Percentiles rank a stretch among this genome's conserved stretches.
Conservation (phyloP, 2,329 filamentous ascomycete species). For the Aciculosporium take region DNA sequence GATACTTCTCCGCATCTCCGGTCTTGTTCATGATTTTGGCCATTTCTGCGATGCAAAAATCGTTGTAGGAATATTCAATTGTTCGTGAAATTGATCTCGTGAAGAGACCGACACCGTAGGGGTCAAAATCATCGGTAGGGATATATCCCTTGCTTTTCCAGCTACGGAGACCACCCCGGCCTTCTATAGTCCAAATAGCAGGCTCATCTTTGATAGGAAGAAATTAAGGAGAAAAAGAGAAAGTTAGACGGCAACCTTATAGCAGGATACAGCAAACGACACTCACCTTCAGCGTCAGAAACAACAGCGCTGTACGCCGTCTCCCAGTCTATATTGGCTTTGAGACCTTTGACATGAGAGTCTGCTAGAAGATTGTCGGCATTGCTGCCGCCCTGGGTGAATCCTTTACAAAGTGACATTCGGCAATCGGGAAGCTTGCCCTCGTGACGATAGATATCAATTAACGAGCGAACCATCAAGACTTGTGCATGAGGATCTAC, state of each 20-base stretch:
- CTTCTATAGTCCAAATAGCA: constrained; percentile 54
- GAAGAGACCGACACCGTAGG: constrained; percentile 45
- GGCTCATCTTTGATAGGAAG: too few species aligned
- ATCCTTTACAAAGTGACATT: constrained; percentile 65
- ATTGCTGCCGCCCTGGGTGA: constrained; percentile 63
- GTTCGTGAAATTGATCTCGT: constrained; percentile 60
- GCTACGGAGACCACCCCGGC: constrained; percentile 53
- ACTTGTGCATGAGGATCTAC: constrained; percentile 54
- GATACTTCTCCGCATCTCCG: constrained; percentile 44
- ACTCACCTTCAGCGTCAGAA: constrained; percentile 50
- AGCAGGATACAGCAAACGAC: too few species aligned
- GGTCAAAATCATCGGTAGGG: constrained; percentile 53
- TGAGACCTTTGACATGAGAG: constrained; percentile 56
- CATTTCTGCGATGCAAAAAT: constrained; percentile 55
- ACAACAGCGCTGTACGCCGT: constrained; percentile 59
- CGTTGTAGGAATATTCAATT: constrained; percentile 68
- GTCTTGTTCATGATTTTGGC: constrained; percentile 41
- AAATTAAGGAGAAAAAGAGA: neutral
- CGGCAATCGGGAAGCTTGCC: constrained; percentile 61
- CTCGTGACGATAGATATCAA: constrained; percentile 58
- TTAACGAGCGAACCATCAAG: constrained; percentile 53
- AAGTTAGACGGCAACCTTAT: constrained; percentile 18
- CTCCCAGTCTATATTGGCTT: constrained; percentile 50
- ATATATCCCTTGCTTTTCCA: constrained; percentile 64
- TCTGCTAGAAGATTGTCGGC: constrained; percentile 59